phyloP scores from a whole-genome alignment of 2,329 filamentous ascomycete genomes.

The Didymella sp. region DNA sequence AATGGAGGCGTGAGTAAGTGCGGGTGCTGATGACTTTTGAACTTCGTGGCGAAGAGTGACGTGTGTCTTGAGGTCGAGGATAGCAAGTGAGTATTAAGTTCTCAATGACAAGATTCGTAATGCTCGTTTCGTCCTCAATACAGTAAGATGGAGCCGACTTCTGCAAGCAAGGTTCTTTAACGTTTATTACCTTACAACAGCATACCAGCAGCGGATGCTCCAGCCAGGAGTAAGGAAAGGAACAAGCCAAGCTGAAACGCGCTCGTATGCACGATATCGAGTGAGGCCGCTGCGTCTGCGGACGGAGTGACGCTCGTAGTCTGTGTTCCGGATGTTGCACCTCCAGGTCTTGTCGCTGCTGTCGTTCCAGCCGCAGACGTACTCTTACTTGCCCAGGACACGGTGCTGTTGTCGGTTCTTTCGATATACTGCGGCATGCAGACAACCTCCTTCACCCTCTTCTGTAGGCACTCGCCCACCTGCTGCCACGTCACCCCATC shows the following conservation, averaged over 20 bases:
- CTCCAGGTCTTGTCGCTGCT: not conserved
- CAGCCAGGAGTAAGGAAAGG: not conserved
- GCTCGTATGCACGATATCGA: not conserved
- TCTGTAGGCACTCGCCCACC: conserved; percentile 30
- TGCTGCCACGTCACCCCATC: conserved; percentile 21
- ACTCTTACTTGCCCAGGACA: not conserved
- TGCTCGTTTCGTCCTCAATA: not conserved
- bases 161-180: not conserved
- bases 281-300: not conserved
- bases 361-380: not conserved
- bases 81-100: not conserved
- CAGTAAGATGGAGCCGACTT: not conserved
- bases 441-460: conserved; percentile 25
- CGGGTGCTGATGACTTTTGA: not conserved
- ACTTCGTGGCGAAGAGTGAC: not conserved
- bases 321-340: not conserved
- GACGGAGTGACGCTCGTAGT: not conserved
- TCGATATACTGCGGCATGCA: conserved; percentile 21
- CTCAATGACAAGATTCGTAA: not conserved
- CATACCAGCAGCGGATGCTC: not conserved
- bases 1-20: not conserved
- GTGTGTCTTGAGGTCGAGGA: not conserved
- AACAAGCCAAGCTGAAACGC: not conserved
- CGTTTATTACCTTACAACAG: not conserved
- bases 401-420: not conserved